Percentiles rank a stretch among this genome's conserved stretches.
Conservation (phyloP, 2,329 filamentous ascomycete genomes). For the Cercospora sp. region DNA sequence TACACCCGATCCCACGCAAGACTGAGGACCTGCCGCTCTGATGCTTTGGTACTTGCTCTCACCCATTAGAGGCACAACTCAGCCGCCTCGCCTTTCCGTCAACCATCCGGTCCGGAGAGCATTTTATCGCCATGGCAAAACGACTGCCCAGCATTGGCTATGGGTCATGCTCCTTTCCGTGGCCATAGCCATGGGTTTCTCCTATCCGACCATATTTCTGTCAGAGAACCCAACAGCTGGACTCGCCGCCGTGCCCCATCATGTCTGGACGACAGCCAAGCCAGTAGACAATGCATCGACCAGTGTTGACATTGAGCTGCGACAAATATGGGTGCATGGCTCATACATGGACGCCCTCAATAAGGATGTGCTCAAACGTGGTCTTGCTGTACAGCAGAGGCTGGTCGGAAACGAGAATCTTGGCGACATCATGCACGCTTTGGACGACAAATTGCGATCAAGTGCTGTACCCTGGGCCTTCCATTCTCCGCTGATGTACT, state of each 20-base stretch:
- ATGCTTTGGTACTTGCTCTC: constrained; percentile 60
- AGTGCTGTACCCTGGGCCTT: constrained; percentile 66
- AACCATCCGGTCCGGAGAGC: constrained; percentile 64
- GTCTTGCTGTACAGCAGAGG: constrained; percentile 68
- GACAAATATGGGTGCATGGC: constrained; percentile 78
- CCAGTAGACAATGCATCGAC: constrained; percentile 40
- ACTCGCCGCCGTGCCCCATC: constrained; percentile 69
- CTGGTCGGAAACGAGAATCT: constrained; percentile 56
- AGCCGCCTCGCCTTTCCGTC: constrained; percentile 65
- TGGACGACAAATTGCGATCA: constrained; percentile 34
- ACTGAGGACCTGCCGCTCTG: neutral
- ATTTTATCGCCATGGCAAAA: constrained; percentile 69
- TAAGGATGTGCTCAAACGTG: constrained; percentile 62
- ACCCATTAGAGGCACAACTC: constrained; percentile 74
- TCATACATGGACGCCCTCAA: constrained; percentile 76
- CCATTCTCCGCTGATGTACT: constrained; percentile 80
- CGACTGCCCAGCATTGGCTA: constrained; percentile 71
- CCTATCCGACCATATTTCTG: constrained; percentile 74
- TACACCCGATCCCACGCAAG: neutral
- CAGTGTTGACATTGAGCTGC: constrained; percentile 73
- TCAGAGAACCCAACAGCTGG: constrained; percentile 70
- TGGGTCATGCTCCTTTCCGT: constrained; percentile 73
- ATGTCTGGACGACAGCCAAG: constrained; percentile 67
- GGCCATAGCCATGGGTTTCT: constrained; percentile 66
- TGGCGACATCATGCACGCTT: constrained; percentile 24